These are phyloP conservation scores for Didymella exigua DNA, from an alignment of 2,329 filamentous ascomycete genomes.

Conservation along the genomic window DNA sequence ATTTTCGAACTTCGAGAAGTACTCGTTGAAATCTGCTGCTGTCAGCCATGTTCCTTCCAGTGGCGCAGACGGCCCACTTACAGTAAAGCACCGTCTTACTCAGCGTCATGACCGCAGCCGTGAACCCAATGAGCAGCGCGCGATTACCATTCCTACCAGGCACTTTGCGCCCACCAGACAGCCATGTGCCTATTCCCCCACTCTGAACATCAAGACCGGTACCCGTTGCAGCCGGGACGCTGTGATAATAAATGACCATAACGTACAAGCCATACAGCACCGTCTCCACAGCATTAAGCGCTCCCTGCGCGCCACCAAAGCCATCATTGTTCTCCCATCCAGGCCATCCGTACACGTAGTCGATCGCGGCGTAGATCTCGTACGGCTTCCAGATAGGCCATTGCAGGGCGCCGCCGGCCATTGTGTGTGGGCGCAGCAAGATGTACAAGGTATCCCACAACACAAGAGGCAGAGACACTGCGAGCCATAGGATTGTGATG, in stretches of 20 bases:
- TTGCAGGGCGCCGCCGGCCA: constrained; percentile 77
- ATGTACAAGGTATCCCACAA: constrained; percentile 83
- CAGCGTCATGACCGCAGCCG: constrained; percentile 66
- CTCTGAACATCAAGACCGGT: constrained; percentile 47
- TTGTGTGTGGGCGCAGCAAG: constrained; percentile 77
- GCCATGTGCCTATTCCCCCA: constrained; percentile 49
- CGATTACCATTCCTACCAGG: constrained; percentile 58
- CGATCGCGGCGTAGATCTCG: constrained; percentile 77
- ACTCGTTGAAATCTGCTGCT: constrained; percentile 63
- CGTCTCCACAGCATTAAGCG: constrained; percentile 72
- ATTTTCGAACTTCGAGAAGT: constrained; percentile 64
- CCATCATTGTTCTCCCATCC: constrained; percentile 69
- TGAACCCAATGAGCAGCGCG: constrained; percentile 65
- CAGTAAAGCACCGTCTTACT: constrained; percentile 73
- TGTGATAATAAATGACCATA: constrained; percentile 56
- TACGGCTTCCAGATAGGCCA: constrained; percentile 77
- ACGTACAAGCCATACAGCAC: constrained; percentile 68
- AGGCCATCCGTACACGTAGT: constrained; percentile 81
- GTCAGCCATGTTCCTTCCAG: constrained; percentile 12
- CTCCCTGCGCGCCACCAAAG: constrained; percentile 77
- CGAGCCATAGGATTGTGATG: constrained; percentile 71
- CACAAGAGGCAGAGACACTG: constrained; percentile 76
- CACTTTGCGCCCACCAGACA: constrained; percentile 58
- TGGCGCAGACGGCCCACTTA: constrained; percentile 44
- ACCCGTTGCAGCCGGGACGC: constrained; percentile 41